Percentiles rank a stretch among this genome's conserved stretches.
These are phyloP conservation scores for Pueraria montana DNA, from an alignment of 306 rosid species.

Conservation along the genomic window DNA sequence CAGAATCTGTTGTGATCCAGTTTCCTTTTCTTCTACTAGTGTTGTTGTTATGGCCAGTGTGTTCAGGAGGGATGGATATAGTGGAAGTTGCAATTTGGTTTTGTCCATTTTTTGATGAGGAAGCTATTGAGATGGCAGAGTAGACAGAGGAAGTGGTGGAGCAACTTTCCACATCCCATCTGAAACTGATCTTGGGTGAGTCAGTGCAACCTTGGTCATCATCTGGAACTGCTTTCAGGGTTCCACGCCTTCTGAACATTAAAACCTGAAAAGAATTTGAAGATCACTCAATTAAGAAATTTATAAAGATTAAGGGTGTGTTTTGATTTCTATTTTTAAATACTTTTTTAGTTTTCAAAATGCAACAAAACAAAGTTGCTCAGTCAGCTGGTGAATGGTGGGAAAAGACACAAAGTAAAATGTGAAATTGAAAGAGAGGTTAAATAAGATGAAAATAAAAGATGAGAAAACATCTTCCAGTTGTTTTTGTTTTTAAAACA, in stretches of 20 bases:
- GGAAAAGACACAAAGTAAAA: neutral
- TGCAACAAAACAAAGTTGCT: neutral
- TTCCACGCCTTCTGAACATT: conserved; percentile 64
- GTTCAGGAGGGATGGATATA: conserved; percentile 50
- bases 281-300: neutral
- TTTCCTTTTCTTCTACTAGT: conserved; percentile 62
- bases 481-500: neutral
- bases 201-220: conserved; percentile 69
- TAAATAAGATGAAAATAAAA: neutral
- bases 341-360: neutral
- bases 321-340: neutral
- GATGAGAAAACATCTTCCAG: neutral
- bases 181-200: conserved; percentile 91
- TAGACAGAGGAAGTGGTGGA: conserved; percentile 75
- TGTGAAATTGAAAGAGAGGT: neutral
- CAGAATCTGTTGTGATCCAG: conserved; percentile 97
- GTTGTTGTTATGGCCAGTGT: conserved; percentile 37
- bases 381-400: neutral
- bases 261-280: conserved; percentile 60
- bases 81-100: conserved; percentile 47
- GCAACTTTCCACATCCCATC: conserved; percentile 90
- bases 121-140: conserved; percentile 64
- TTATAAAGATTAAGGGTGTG: neutral
- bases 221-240: conserved; percentile 60
- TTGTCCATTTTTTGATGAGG: conserved; percentile 58